Base-by-base conservation (phyloP, 139 green algal species). In the Tetradesmus obliquus region DNA sequence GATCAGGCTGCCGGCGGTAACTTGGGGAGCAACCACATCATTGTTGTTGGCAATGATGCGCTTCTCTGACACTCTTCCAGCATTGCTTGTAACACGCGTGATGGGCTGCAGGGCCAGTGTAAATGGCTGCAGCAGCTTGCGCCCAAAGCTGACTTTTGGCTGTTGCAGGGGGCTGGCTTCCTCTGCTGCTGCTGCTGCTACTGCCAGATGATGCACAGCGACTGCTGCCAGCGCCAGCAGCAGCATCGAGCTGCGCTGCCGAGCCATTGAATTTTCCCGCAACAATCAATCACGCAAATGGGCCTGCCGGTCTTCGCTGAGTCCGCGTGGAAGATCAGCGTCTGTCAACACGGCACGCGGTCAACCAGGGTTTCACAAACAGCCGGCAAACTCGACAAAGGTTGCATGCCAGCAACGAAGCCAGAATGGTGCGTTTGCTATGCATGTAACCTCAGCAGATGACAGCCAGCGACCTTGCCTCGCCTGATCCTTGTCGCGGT, bases 91-190 rank as follows among this genome's bases (percentile, higher is more conserved):
- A 24, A 76, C 66, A 76, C 66, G 66, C n/a, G 66, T 76, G 66
- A 76, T 76, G 17, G 66, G 66, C 66, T 76, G 66, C 62, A 89
- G 66, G 1, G 53, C 85, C 45, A 89, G 32, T 55, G 55, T 82
- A 17, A 89, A 89, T 15, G 85, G 85, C 85, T 89, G 85, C 19
- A 89, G 85, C 45, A 89, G 85, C 53, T 89, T 89, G 45, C 85
- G 85, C 15, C 85, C 72, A 22, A 85, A 2, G 45, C 6, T 53
- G 24, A 53, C n/a, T 6, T 82, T 53, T 22, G 32, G 20, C 54
- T 66, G 62, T 5, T 12, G 9, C 45, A 85, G 45, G 5, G 51
- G 51, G n/a, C 3, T 62, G 12, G 80, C 3, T 51, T 62, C 17
- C 15, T 24, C 17, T 54, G 85, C 66, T 55, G 85, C 66, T 55